Evolutionary conservation across 2,329 filamentous ascomycete species (phyloP), one percentile per base, ranked within the genome.

Genomic region (Cercospora citrullina): DNA sequence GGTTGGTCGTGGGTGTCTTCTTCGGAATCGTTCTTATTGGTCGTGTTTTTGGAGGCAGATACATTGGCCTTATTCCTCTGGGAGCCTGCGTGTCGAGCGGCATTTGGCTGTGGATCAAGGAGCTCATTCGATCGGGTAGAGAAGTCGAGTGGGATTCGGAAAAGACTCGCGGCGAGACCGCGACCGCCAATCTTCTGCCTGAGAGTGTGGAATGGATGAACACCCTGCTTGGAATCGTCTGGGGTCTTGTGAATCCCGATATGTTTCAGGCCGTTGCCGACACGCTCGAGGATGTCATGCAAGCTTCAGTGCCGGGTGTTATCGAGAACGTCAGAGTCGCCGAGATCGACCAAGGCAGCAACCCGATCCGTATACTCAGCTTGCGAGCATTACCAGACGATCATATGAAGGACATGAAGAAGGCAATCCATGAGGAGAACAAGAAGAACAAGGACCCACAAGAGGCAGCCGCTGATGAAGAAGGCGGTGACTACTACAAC

Each of bases 291-390:
- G 94, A 98, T 78, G 91, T 98, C 72, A 98, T 98, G 94, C 93
- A 96, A 78, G 94, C 94, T 21, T 97, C 93, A 0, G 91, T 97
- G 0, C 95, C 95, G 0, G 89, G 91, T 1, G 83, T 98, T 45
- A 93, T 99, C 71, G 94, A 98, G 78, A 95, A 97, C 72, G 93
- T 99, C 57, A 91, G 94, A 72, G 92, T 98, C 23, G 93, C 94
- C 68, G 94, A 97, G 74, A 97, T 99, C 74, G 92, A 93, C 60
- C 95, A 98, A 79, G 95, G 95, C 30, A 92, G 86, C 79, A 97
- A 97, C 73, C 93, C 95, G 0, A 84, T 98, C 65, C 89, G 94
- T 8, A 92, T 98, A 62, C 84, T 98, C 58, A 96, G 92, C 77
- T 84, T 97, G 76, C 88, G 94, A 60, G 91, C 94, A 55, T 86